Base-by-base conservation (phyloP, 768 basidiomycete species). In the Crassisporium funariophilum region DNA sequence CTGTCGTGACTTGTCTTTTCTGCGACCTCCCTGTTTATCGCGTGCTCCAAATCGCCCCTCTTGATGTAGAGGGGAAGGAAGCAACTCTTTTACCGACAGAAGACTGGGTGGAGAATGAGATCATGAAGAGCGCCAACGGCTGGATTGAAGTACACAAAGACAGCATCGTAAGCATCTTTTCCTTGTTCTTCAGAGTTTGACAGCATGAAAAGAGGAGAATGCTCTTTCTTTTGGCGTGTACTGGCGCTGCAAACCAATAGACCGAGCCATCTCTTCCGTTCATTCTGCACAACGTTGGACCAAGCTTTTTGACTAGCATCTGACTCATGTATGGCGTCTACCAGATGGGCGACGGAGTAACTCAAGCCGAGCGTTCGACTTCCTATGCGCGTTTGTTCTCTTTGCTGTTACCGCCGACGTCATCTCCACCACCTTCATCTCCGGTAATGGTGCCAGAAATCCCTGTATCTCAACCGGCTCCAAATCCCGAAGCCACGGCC, bases 101-200 rank as follows among this genome's bases (percentile, higher is more conserved):
- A 42, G 86, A 88, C 35, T 90, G 86, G 85, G 82, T 81, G 5
- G 88, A 91, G 67, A 76, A 79, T 40, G 86, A 88, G 58, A 69
- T 81, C 41, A 71, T 91, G 65, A 81, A 80, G 65, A 85, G 83
- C 54, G 65, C 72, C 24, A 79, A 61, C 43, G 89, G 88, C 9
- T 89, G 86, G 86, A 76, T 91, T 50, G 83, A 90, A 56, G 77
- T 90, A 15, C 74, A 83, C 57, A 75, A 74, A 43, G 71, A 74
- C 41, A 84, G 82, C 58, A 59, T 88, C 66, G 88, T 91, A 67
- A 76, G 88, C 79, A 47, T 53, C 33, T 13, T 29, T 38, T 35
- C 22, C 11, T 34, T 29, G n/a, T n/a, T 40, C 24, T 36, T 55
- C 38, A 34, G 12, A 11, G 46, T 54, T 39, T 31, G 27, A 15